These are phyloP conservation scores for Quercus lobata DNA, from an alignment of 331 rosid species.

Conservation along the genomic window DNA sequence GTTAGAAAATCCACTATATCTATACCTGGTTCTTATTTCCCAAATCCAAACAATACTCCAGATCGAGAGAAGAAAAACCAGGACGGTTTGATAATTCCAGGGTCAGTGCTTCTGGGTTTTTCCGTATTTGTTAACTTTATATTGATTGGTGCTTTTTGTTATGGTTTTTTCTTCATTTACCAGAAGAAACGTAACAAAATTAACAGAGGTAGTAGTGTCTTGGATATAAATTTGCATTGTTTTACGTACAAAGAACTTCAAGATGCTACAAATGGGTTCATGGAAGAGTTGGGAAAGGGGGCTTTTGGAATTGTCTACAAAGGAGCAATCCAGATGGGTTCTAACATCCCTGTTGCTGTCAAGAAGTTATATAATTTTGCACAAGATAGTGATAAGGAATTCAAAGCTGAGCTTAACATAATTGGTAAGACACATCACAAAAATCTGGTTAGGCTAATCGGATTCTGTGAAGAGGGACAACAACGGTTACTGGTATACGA, in stretches of 20 bases:
- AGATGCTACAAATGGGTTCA: conserved; percentile 52
- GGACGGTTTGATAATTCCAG: conserved; percentile 9
- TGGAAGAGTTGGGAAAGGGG: conserved; percentile 49
- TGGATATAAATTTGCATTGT: conserved; percentile 31
- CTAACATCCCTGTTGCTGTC: conserved; percentile 23
- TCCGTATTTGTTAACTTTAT: conserved; percentile 26
- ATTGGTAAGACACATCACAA: conserved; percentile 57
- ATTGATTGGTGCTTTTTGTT: conserved; percentile 20
- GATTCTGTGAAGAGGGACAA: conserved; percentile 36
- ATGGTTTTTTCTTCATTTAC: conserved; percentile 5
- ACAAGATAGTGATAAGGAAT: conserved; percentile 40
- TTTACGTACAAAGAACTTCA: conserved; percentile 50
- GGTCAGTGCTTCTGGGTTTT: conserved; percentile 30
- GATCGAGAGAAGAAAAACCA: conserved; percentile 12
- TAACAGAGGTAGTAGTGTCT: background rate
- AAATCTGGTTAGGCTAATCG: conserved; percentile 44
- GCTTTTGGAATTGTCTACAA: conserved; percentile 53
- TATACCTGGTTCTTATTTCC: background rate
- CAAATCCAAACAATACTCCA: background rate
- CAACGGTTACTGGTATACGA: conserved; percentile 47
- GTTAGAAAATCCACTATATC: background rate
- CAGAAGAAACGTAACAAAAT: conserved; percentile 13
- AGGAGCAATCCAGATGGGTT: conserved; percentile 18
- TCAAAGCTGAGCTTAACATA: conserved; percentile 38
- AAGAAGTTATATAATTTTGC: conserved; percentile 24